Base-by-base conservation (phyloP, 306 rosid species). In the Quercus rubra region DNA sequence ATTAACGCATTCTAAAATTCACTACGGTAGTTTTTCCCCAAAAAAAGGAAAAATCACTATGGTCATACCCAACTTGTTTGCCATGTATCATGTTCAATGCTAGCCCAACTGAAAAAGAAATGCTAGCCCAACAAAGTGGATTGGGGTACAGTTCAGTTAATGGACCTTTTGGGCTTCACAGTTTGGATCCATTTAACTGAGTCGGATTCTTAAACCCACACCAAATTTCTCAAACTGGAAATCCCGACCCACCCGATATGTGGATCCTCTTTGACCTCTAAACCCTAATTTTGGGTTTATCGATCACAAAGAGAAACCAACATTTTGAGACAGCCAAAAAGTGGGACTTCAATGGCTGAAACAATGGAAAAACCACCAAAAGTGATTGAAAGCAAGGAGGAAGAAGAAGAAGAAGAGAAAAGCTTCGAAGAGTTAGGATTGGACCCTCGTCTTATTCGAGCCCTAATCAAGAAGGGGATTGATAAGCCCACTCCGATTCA, bases 401-500 rank as follows among this genome's bases (percentile, higher is more conserved):
- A 19, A 43, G 80, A 81, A 3, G 79, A 83, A 46, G 89, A 81
- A 27, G 84, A 83, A n/a, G 80, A 83, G 11, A 82, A 57, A 75
- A 91, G 78, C 28, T 89, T 91, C 73, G 98, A 91, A 83, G 89
- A 77, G 57, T 85, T 94, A 55, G 98, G 98, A 0, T 57, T 93
- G 74, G 91, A 89, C 28, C 73, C 89, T 79, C 91, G 91, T 58
- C 91, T 89, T 8, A 77, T 83, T 61, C 93, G 91, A 25, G 93
- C 91, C 55, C 81, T 89, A 0, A 83, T 51, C 78, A 89, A 87
- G 87, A 87, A 87, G 80, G 88, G 87, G 62, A 74, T 95, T 43
- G 81, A 63, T 7, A 91, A 86, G 43, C 92, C 98, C 30, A 92
- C 98, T 33, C 99, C 93, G n/a, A 91, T 95, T 77, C 99, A 95